Percentiles rank a stretch among this genome's conserved stretches.
These are phyloP conservation scores for Microcera coccophila DNA, from an alignment of 2,329 filamentous ascomycete genomes.

Conservation along the genomic window DNA sequence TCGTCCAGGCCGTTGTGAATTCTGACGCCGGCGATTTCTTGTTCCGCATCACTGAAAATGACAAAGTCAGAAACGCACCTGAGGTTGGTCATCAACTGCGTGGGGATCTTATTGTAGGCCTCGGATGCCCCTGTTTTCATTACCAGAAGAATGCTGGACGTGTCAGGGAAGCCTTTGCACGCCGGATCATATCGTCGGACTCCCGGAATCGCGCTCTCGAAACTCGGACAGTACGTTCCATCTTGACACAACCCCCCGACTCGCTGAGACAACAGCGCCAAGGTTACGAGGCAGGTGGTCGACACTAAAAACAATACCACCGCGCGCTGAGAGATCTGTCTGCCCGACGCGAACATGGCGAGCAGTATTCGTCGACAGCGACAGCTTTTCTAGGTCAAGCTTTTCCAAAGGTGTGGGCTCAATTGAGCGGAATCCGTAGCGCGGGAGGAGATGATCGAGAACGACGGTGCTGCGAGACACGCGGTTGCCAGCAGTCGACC, in stretches of 20 bases:
- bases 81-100: constrained; percentile 51
- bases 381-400: too few relatives aligned
- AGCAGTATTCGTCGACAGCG: too few relatives aligned
- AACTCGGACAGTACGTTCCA: background rate
- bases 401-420: too few relatives aligned
- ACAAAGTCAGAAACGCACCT: constrained; percentile 49
- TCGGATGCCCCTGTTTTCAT: constrained; percentile 58
- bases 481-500: too few relatives aligned
- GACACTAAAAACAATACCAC: background rate
- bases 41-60: constrained; percentile 56
- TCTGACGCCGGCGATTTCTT: constrained; percentile 42
- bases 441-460: too few relatives aligned
- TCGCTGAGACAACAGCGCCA: background rate
- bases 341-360: background rate
- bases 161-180: constrained; percentile 41
- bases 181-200: constrained; percentile 18
- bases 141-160: constrained; percentile 46
- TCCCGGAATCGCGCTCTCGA: background rate
- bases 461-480: too few relatives aligned
- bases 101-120: constrained; percentile 48
- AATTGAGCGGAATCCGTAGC: too few relatives aligned
- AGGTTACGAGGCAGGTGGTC: background rate
- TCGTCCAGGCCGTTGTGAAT: constrained; percentile 46
- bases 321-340: background rate
- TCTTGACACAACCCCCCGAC: background rate